A percentile compares a stretch with the other conserved stretches of the same genome.
Evolutionary conservation across 2,329 filamentous ascomycete species (phyloP).

Genomic region (Curvularia verruculosa): DNA sequence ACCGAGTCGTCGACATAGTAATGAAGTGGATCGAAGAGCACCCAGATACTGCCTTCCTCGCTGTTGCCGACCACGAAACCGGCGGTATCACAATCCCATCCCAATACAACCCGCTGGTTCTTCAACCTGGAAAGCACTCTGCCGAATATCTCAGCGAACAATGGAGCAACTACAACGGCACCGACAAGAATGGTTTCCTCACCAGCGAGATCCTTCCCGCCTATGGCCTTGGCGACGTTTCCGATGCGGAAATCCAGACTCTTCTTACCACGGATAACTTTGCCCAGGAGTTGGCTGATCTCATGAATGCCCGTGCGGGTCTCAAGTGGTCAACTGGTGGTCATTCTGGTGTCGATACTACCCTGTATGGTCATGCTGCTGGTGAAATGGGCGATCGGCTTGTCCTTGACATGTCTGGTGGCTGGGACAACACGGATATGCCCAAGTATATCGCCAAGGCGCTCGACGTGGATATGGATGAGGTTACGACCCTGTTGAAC

Average conservation of each 20-base stretch:
- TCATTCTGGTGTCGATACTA: conserved; percentile 48
- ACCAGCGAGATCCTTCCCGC: conserved; percentile 32
- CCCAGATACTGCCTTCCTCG: conserved; percentile 49
- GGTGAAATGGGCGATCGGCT: conserved; percentile 24
- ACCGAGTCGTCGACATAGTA: conserved; percentile 48
- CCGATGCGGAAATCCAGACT: conserved; percentile 37
- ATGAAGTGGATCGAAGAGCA: conserved; percentile 51
- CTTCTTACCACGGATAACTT: conserved; percentile 35
- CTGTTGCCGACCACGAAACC: conserved; percentile 52
- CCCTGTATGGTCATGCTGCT: conserved; percentile 46
- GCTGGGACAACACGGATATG: conserved; percentile 32
- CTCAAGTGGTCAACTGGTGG: conserved; percentile 48
- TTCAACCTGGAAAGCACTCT: conserved; percentile 40
- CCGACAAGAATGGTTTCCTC: conserved; percentile 39
- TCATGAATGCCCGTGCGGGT: conserved; percentile 35
- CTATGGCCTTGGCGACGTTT: conserved; percentile 36
- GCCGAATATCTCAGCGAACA: conserved; percentile 38
- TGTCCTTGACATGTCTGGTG: conserved; percentile 30
- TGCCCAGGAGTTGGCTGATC: conserved; percentile 33
- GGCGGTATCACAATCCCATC: conserved; percentile 51
- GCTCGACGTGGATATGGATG: conserved; percentile 25
- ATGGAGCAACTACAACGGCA: conserved; percentile 40
- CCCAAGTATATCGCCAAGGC: conserved; percentile 29
- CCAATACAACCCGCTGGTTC: conserved; percentile 42
- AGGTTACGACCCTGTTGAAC: conserved; percentile 28